Percentiles rank a stretch among this genome's conserved stretches.
Conservation (phyloP, 1,284 basidiomycete species). For the Leccinum pachyderme region DNA sequence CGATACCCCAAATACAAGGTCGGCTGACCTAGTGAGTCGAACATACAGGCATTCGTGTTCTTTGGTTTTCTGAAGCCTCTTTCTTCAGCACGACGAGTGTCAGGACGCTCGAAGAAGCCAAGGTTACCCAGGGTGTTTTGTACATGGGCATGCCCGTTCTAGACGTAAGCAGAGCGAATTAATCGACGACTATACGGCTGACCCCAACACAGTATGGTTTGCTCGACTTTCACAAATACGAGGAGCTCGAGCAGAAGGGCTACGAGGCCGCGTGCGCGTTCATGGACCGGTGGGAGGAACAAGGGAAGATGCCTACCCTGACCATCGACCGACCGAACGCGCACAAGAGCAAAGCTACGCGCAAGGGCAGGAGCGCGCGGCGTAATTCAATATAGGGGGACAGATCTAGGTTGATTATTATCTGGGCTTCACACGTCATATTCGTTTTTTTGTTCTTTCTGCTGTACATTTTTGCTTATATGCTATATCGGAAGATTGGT, state of each 20-base stretch:
- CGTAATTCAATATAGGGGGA: constrained; percentile 61
- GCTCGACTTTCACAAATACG: constrained; percentile 77
- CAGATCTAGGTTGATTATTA: neutral
- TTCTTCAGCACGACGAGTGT: constrained; percentile 85
- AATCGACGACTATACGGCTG: neutral
- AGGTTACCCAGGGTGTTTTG: constrained; percentile 81
- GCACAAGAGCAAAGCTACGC: constrained; percentile 43
- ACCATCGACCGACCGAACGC: constrained; percentile 57
- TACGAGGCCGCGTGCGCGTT: constrained; percentile 74
- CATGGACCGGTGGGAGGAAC: constrained; percentile 77
- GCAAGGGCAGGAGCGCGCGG: constrained; percentile 72
- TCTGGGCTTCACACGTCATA: neutral
- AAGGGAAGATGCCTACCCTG: constrained; percentile 76
- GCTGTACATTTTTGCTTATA: neutral
- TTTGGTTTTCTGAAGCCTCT: neutral
- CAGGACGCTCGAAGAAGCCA: constrained; percentile 92
- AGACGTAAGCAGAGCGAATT: constrained; percentile 47
- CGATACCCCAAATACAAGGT: constrained; percentile 95
- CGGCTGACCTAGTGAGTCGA: constrained; percentile 86
- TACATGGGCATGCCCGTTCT: constrained; percentile 97
- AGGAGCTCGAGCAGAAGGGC: constrained; percentile 83
- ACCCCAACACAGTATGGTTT: constrained; percentile 61
- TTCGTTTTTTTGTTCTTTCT: neutral
- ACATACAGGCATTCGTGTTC: neutral
- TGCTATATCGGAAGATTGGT: constrained; percentile 16